phyloP scores from a whole-genome alignment of 108 stramenopile species.

The Craspedostauros australis region DNA sequence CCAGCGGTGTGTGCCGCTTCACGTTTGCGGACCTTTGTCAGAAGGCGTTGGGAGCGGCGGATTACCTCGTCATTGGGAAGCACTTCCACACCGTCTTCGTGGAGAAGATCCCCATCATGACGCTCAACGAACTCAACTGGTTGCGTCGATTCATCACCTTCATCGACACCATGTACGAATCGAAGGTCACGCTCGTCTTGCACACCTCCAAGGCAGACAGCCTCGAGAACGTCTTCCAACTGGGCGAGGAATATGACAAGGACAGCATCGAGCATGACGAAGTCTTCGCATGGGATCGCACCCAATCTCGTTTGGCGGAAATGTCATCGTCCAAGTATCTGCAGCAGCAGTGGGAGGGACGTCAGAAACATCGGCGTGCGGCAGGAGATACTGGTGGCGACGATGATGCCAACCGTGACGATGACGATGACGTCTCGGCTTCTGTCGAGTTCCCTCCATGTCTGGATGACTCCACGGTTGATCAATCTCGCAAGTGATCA shows the following conservation, averaged over 20 bases:
- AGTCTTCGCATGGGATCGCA: slow-evolving; percentile 94
- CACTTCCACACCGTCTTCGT: slow-evolving; percentile 85
- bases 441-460: too few relatives aligned
- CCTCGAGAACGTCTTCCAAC: slow-evolving; percentile 19
- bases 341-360: slow-evolving; percentile 32
- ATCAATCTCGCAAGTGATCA: too few relatives aligned
- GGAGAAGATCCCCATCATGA: slow-evolving; percentile 72
- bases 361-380: too few relatives aligned
- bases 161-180: slow-evolving; percentile 80
- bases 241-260: slow-evolving; percentile 30
- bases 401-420: too few relatives aligned
- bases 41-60: slow-evolving; percentile 83
- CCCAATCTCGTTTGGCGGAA: slow-evolving; percentile 84
- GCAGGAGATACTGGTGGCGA: too few relatives aligned
- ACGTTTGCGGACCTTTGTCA: slow-evolving; percentile 88
- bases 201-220: slow-evolving; percentile 28
- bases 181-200: slow-evolving; percentile 58
- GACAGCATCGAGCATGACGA: slow-evolving; percentile 68
- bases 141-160: slow-evolving; percentile 78
- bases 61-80: slow-evolving; percentile 85
- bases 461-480: too few relatives aligned
- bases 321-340: slow-evolving; percentile 83
- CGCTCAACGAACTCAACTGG: slow-evolving; percentile 76
- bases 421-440: too few relatives aligned
- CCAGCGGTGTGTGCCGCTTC: slow-evolving; percentile 57